These are phyloP conservation scores for Alternaria burnsii DNA, from an alignment of 2,329 filamentous ascomycete genomes.

Conservation along the genomic window DNA sequence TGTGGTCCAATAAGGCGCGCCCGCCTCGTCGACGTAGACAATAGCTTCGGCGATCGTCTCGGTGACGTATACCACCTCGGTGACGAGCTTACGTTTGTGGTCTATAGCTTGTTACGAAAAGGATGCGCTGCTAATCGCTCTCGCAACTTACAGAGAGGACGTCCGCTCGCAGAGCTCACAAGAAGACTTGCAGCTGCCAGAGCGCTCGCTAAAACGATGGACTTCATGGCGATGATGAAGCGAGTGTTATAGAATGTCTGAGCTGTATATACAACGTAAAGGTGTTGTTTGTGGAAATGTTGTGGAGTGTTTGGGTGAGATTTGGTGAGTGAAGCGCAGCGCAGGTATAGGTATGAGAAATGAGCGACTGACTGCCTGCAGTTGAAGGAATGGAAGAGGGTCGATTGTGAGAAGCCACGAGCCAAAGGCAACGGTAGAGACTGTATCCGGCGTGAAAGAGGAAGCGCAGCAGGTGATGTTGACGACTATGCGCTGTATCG, in stretches of 20 bases:
- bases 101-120: slow-evolving; percentile 30
- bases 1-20: slow-evolving; percentile 38
- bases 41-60: slow-evolving; percentile 40
- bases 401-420: slow-evolving; percentile 26
- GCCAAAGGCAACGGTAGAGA: slow-evolving; percentile 29
- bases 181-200: slow-evolving; percentile 45
- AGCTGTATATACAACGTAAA: slow-evolving; percentile 28
- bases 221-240: slow-evolving; percentile 56
- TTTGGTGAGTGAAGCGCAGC: slow-evolving; percentile 12
- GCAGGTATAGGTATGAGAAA: slow-evolving; percentile 21
- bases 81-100: slow-evolving; percentile 43
- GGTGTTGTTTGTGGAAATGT: slow-evolving; percentile 21
- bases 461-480: slow-evolving; percentile 25
- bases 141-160: slow-evolving; percentile 49
- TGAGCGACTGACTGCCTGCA: slow-evolving; percentile 37
- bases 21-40: slow-evolving; percentile 45
- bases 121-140: neutral
- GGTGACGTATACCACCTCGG: slow-evolving; percentile 44
- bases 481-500: slow-evolving; percentile 22
- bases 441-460: slow-evolving; percentile 22
- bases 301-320: slow-evolving; percentile 7
- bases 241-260: slow-evolving; percentile 43
- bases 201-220: slow-evolving; percentile 48
- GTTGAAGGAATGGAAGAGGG: slow-evolving; percentile 31
- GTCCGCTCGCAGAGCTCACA: slow-evolving; percentile 55